phyloP scores from a whole-genome alignment of 768 basidiomycete species.

The Hebeloma cylindrosporum region DNA sequence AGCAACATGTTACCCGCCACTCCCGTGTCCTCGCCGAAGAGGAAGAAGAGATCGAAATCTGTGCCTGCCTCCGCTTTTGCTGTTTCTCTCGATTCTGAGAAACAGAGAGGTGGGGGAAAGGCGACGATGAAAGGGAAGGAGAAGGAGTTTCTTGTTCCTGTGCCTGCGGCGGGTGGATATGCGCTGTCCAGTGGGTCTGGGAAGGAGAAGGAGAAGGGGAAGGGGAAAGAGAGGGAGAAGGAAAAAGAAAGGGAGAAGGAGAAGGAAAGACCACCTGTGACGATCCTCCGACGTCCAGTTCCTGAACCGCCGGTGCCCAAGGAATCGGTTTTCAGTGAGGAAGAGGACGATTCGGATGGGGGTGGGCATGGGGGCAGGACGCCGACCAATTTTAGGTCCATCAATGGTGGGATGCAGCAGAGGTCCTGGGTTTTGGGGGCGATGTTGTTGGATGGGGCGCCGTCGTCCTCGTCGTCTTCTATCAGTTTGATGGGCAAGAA shows the following conservation, averaged over 20 bases:
- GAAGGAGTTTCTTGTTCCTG: slow-evolving; percentile 26
- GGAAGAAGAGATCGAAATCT: slow-evolving; percentile 20
- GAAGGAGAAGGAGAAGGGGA: not conserved
- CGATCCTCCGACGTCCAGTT: slow-evolving; percentile 3
- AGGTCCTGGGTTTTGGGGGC: not conserved
- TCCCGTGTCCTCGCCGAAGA: slow-evolving; percentile 16
- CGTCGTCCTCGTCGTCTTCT: no score
- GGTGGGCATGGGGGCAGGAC: slow-evolving; percentile 22
- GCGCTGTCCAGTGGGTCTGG: not conserved
- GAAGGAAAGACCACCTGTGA: slow-evolving; percentile 1
- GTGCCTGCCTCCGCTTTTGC: slow-evolving; percentile 11
- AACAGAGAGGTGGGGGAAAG: slow-evolving; percentile 18
- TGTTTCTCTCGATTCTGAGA: slow-evolving; percentile 2
- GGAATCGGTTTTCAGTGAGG: slow-evolving; percentile 3
- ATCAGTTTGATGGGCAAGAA: slow-evolving; percentile 23
- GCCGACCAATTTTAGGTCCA: slow-evolving; percentile 17
- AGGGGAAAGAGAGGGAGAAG: not conserved
- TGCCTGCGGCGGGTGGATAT: slow-evolving; percentile 5
- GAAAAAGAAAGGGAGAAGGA: slow-evolving; percentile 3
- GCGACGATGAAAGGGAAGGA: slow-evolving; percentile 20
- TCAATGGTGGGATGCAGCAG: not conserved
- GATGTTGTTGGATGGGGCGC: not conserved
- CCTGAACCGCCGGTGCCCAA: not conserved
- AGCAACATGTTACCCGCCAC: not conserved
- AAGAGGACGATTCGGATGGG: slow-evolving; percentile 12